phyloP scores from a whole-genome alignment of 2,329 filamentous ascomycete species.

The Didymella segeticola region DNA sequence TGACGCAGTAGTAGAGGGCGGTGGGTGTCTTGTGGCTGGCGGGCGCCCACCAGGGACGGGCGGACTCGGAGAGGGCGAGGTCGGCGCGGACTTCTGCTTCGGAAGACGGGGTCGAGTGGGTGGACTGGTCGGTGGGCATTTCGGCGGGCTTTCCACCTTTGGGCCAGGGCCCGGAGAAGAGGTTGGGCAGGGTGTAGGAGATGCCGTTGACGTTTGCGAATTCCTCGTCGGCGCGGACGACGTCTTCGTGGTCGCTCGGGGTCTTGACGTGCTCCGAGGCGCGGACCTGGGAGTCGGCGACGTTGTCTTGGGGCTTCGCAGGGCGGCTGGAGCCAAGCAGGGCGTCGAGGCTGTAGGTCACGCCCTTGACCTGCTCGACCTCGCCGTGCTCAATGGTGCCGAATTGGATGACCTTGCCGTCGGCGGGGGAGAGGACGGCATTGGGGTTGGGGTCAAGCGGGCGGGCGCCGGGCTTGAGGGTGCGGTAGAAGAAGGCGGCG shows the following conservation, averaged over 20 bases:
- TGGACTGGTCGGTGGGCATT: constrained; percentile 76
- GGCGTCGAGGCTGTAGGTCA: constrained; percentile 96
- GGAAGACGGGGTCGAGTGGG: constrained; percentile 69
- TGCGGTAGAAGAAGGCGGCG: constrained; percentile 96
- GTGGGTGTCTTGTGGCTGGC: constrained; percentile 57
- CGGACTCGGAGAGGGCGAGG: constrained; percentile 70
- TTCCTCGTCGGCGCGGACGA: constrained; percentile 83
- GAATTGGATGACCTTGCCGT: constrained; percentile 90
- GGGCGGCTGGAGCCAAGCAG: constrained; percentile 69
- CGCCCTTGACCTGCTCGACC: constrained; percentile 98
- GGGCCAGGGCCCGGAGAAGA: constrained; percentile 74
- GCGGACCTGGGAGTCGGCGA: constrained; percentile 29
- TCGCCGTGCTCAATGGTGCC: constrained; percentile 91
- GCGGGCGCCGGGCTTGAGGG: constrained; percentile 84
- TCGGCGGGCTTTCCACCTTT: constrained; percentile 55
- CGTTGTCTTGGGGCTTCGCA: constrained; percentile 53
- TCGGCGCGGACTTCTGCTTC: constrained; percentile 86
- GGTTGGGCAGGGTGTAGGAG: constrained; percentile 86
- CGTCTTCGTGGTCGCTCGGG: constrained; percentile 59
- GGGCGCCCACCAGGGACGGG: constrained; percentile 61
- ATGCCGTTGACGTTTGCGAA: constrained; percentile 96
- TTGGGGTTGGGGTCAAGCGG: constrained; percentile 83
- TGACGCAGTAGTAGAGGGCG: constrained; percentile 88
- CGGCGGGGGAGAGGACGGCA: constrained; percentile 84
- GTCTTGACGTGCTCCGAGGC: constrained; percentile 40